A percentile compares a stretch with the other conserved stretches of the same genome.
Evolutionary conservation across 768 basidiomycete species (phyloP).

Genomic region (Lenzites betulinus): DNA sequence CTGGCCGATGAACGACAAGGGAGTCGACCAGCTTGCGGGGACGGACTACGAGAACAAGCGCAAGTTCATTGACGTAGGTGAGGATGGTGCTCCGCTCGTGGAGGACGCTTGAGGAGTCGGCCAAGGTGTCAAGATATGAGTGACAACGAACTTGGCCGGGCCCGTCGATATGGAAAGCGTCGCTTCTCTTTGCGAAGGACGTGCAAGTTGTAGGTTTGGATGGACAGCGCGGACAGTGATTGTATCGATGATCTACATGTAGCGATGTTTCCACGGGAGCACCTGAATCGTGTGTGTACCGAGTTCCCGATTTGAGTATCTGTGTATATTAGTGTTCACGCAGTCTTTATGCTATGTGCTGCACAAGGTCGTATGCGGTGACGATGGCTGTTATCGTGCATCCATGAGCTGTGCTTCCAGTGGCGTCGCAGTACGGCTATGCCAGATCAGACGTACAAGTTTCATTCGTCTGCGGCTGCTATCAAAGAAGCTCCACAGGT

Average conservation of each 20-base stretch:
- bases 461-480: constrained; percentile 9
- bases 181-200: too few relatives aligned
- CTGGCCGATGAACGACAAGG: constrained; percentile 2
- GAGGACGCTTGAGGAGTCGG: not conserved
- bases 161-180: too few relatives aligned
- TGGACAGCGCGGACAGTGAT: too few relatives aligned
- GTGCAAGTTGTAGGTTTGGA: too few relatives aligned
- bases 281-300: too few relatives aligned
- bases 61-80: not conserved
- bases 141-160: too few relatives aligned
- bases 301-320: not conserved
- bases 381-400: not conserved
- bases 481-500: constrained; percentile 11
- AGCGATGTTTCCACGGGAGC: too few relatives aligned
- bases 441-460: not conserved
- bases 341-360: not conserved
- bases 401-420: not conserved
- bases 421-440: not conserved
- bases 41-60: not conserved
- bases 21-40: not conserved
- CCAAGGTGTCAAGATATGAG: not conserved
- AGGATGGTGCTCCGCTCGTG: not conserved
- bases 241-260: too few relatives aligned
- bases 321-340: not conserved
- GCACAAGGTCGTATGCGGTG: too few relatives aligned